phyloP scores from a whole-genome alignment of 2,329 filamentous ascomycete species.

The Botryotinia narcissicola region DNA sequence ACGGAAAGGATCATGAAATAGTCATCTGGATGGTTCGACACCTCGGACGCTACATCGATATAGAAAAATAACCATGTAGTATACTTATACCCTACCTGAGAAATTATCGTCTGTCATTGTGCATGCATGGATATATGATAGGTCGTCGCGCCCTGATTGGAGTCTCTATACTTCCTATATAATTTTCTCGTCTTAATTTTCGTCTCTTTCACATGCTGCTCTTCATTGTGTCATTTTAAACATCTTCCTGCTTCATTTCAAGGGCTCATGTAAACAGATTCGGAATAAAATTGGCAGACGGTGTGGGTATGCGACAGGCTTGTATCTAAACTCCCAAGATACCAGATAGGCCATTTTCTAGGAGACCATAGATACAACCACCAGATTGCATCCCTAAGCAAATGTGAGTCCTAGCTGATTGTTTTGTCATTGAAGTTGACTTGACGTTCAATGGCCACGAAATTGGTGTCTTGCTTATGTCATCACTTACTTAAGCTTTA shows the following conservation, averaged over 20 bases:
- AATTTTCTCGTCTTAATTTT: fast-evolving
- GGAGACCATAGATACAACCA: background rate
- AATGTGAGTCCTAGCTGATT: background rate
- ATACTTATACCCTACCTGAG: fast-evolving
- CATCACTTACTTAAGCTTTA: background rate
- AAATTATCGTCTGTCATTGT: too few species aligned
- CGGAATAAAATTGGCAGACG: background rate
- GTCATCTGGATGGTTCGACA: background rate
- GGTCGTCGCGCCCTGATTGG: background rate
- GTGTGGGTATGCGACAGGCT: background rate
- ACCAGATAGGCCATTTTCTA: background rate
- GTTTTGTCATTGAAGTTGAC: background rate
- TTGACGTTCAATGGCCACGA: background rate
- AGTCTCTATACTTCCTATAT: fast-evolving
- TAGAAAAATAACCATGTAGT: background rate
- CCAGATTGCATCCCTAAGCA: fast-evolving
- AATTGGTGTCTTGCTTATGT: background rate
- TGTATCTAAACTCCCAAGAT: background rate
- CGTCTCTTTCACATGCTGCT: too few species aligned
- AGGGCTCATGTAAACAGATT: background rate
- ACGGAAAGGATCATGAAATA: background rate
- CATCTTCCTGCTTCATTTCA: background rate
- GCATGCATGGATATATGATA: fast-evolving
- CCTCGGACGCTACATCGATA: background rate
- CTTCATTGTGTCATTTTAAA: background rate